Conservation (phyloP, 1,139 yeast genomes). For the Saccharomyces hybrid region DNA sequence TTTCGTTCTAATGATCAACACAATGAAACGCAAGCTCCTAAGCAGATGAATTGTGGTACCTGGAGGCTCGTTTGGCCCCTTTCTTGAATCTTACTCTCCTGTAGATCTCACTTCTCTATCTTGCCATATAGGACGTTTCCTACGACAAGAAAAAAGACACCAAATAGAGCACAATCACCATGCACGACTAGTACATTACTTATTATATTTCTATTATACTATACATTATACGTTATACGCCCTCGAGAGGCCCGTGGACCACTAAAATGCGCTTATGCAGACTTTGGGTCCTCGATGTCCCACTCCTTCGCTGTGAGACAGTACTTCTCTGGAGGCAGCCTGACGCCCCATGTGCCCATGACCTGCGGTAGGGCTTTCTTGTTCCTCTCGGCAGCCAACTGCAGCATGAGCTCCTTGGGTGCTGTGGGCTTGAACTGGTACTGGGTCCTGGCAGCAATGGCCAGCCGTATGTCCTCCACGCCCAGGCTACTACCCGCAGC, state of each 20-base stretch:
- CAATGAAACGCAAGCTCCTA: not conserved
- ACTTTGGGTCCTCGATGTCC: constrained; percentile 15
- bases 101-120: not conserved
- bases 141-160: not conserved
- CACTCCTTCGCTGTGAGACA: constrained; percentile 54
- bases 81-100: not conserved
- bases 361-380: constrained; percentile 86
- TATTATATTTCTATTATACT: not conserved
- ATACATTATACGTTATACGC: not conserved
- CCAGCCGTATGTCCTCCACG: constrained; percentile 85
- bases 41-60: not conserved
- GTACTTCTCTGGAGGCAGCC: constrained; percentile 95
- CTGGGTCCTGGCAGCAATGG: constrained; percentile 87
- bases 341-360: constrained; percentile 83
- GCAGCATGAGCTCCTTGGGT: constrained; percentile 82
- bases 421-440: constrained; percentile 89
- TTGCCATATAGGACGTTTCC: not conserved
- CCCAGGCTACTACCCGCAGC: constrained; percentile 40
- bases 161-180: not conserved
- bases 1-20: not conserved
- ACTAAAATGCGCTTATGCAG: not conserved
- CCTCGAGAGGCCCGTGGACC: not conserved
- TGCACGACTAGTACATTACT: not conserved
- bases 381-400: constrained; percentile 86
- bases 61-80: not conserved